Evolutionary conservation across 148 eudicot genomes (phyloP).

Genomic region (Cornus kousa): DNA sequence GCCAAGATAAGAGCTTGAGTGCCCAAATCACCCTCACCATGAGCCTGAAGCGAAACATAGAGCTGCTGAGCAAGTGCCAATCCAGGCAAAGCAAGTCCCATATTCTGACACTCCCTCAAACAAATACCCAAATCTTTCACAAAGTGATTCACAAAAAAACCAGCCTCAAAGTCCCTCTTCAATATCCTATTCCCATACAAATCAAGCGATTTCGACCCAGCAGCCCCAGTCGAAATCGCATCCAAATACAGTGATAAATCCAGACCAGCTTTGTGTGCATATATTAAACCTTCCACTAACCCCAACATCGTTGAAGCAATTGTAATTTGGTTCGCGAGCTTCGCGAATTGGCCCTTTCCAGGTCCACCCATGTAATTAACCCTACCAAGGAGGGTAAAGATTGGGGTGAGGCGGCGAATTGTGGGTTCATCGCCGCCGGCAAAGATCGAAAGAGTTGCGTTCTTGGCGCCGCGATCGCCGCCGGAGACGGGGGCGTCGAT

Average conservation of each 20-base stretch:
- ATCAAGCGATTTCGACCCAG: constrained; percentile 83
- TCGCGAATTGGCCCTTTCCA: constrained; percentile 81
- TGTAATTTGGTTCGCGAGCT: constrained; percentile 75
- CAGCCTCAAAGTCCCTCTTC: constrained; percentile 74
- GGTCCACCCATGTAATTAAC: constrained; percentile 89
- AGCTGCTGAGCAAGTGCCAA: constrained; percentile 86
- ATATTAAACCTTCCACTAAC: constrained; percentile 69
- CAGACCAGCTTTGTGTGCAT: constrained; percentile 65
- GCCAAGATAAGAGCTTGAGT: constrained; percentile 87
- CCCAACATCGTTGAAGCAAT: constrained; percentile 84
- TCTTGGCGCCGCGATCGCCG: constrained; percentile 77
- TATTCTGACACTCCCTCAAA: constrained; percentile 80
- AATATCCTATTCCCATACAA: constrained; percentile 72
- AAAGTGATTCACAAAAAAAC: constrained; percentile 87
- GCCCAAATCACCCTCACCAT: constrained; percentile 88
- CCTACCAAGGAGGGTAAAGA: constrained; percentile 54
- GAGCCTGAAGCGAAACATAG: constrained; percentile 82
- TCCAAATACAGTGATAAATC: constrained; percentile 42
- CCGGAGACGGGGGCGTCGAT: constrained; percentile 97
- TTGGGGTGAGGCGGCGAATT: constrained; percentile 36
- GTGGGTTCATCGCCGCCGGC: constrained; percentile 68
- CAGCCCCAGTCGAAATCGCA: constrained; percentile 82
- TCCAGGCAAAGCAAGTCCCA: constrained; percentile 89
- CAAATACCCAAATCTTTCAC: constrained; percentile 97
- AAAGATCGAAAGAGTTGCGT: constrained; percentile 64